These are phyloP conservation scores for Botrytis galanthina DNA, from an alignment of 2,329 filamentous ascomycete genomes.

Conservation along the genomic window DNA sequence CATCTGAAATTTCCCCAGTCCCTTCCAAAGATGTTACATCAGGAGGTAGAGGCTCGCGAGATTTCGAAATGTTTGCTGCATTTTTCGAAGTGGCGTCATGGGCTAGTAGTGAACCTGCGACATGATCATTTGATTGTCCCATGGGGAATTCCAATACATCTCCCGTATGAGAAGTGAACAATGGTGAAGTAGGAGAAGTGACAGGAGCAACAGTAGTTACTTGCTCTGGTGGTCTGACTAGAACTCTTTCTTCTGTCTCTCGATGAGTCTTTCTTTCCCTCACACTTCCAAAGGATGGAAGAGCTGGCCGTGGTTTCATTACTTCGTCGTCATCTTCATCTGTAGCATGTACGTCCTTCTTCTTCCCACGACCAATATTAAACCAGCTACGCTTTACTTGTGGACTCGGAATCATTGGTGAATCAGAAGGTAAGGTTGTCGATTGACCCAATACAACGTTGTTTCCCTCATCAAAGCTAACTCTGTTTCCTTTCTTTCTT, in stretches of 20 bases:
- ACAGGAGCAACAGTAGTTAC: constrained; percentile 28
- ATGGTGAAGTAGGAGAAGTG: constrained; percentile 32
- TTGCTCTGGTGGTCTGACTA: constrained; percentile 53
- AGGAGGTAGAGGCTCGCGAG: constrained; percentile 65
- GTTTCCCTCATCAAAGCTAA: constrained; percentile 72
- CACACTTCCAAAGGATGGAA: constrained; percentile 74
- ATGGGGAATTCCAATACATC: constrained; percentile 28
- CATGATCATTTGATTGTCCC: constrained; percentile 57
- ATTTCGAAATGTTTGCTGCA: constrained; percentile 55
- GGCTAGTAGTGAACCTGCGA: constrained; percentile 53
- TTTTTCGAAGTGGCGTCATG: constrained; percentile 55
- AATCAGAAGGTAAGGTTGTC: constrained; percentile 42
- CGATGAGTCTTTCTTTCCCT: constrained; percentile 58
- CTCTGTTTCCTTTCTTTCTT: constrained; percentile 65
- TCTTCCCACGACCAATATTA: constrained; percentile 49
- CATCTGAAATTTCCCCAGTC: constrained; percentile 60
- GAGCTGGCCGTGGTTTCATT: constrained; percentile 71
- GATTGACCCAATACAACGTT: constrained; percentile 54
- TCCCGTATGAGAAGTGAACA: constrained; percentile 28
- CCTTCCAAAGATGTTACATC: constrained; percentile 69
- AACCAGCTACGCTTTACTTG: constrained; percentile 53
- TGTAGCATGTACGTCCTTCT: constrained; percentile 46
- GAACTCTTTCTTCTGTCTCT: constrained; percentile 55
- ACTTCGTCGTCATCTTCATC: constrained; percentile 66
- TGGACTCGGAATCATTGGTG: constrained; percentile 43